These are phyloP conservation scores for button mushroom (Agaricus bisporus) DNA, from an alignment of 768 basidiomycete species.

Conservation along the genomic window DNA sequence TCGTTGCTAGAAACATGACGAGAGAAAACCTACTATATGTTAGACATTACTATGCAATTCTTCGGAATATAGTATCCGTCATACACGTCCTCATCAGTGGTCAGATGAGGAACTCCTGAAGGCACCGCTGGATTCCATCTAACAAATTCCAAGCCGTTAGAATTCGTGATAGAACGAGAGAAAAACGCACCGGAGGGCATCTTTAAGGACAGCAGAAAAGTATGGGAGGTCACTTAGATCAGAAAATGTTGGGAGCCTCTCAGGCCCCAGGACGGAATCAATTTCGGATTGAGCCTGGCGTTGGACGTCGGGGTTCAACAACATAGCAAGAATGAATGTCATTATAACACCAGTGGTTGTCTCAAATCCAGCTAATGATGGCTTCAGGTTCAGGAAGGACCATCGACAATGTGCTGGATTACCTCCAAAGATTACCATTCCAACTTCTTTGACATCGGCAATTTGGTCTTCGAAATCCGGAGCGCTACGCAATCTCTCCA, in stretches of 20 bases:
- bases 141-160: too few relatives aligned
- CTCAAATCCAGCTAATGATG: background rate
- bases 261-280: conserved; percentile 18
- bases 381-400: background rate
- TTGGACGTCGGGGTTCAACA: conserved; percentile 10
- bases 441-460: background rate
- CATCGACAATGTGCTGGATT: background rate
- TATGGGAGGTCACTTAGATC: conserved; percentile 21
- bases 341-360: background rate
- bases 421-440: background rate
- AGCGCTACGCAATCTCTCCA: background rate
- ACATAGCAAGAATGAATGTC: conserved; percentile 6
- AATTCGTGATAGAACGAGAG: background rate
- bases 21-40: conserved; percentile 33
- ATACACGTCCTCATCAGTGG: conserved; percentile 21
- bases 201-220: conserved; percentile 18
- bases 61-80: conserved; percentile 43
- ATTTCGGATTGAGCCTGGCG: conserved; percentile 21
- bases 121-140: background rate
- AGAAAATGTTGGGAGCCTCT: conserved; percentile 18
- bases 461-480: background rate
- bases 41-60: conserved; percentile 36
- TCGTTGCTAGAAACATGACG: background rate
- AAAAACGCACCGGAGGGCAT: conserved; percentile 10
- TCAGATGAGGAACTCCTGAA: conserved; percentile 34